phyloP scores from a whole-genome alignment of 495 filamentous ascomycete genomes.

The Penicillium coffeae region DNA sequence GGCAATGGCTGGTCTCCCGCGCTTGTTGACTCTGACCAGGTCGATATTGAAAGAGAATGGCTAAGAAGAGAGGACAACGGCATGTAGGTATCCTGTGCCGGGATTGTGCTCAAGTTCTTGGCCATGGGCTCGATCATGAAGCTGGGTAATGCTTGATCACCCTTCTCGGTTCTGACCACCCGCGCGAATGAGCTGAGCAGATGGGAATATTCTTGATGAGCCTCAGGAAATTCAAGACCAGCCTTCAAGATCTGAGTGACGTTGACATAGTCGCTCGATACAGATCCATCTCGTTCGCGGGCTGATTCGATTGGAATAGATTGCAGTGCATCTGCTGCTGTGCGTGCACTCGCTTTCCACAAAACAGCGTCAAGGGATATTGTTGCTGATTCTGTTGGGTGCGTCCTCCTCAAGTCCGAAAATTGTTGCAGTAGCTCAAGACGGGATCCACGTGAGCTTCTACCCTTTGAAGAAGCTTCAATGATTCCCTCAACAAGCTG shows the following conservation, averaged over 20 bases:
- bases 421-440: conserved; percentile 45
- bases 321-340: conserved; percentile 30
- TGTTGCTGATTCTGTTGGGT: not conserved
- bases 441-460: conserved; percentile 38
- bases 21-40: conserved; percentile 14
- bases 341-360: conserved; percentile 35
- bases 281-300: conserved; percentile 41
- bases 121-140: conserved; percentile 70
- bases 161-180: conserved; percentile 60
- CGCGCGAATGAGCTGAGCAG: conserved; percentile 56
- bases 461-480: conserved; percentile 51
- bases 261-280: conserved; percentile 63
- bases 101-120: conserved; percentile 31
- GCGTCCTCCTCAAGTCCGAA: conserved; percentile 22
- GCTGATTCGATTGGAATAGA: conserved; percentile 41
- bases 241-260: conserved; percentile 61
- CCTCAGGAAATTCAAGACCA: conserved; percentile 49
- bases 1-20: not conserved
- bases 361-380: conserved; percentile 18
- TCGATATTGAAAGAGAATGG: conserved; percentile 33
- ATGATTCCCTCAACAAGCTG: conserved; percentile 33
- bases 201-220: conserved; percentile 52
- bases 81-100: conserved; percentile 18
- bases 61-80: conserved; percentile 32
- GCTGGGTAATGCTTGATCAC: conserved; percentile 57